A percentile compares a stretch with the other conserved stretches of the same genome.
These are phyloP conservation scores for Trichoderma endophyticum DNA, from an alignment of 2,329 filamentous ascomycete genomes.

Conservation along the genomic window DNA sequence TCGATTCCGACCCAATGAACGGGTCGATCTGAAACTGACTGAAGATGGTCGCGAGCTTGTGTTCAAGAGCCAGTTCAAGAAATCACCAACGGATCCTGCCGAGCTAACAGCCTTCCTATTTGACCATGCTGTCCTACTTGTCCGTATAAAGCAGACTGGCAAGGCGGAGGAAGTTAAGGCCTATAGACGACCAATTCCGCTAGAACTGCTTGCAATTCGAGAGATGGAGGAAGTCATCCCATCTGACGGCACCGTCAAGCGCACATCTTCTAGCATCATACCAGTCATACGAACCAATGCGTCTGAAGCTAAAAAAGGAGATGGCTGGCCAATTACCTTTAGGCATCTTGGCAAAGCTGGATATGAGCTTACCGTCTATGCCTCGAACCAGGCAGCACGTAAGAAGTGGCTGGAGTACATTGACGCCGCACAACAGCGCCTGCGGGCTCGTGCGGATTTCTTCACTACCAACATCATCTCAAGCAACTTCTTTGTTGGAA, in stretches of 20 bases:
- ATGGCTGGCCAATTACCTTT: conserved; percentile 94
- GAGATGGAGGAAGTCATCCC: conserved; percentile 98
- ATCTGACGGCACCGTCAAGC: conserved; percentile 72
- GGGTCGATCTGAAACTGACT: conserved; percentile 88
- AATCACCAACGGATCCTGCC: conserved; percentile 78
- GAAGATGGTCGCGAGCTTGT: conserved; percentile 91
- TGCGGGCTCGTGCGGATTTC: conserved; percentile 85
- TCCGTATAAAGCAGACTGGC: conserved; percentile 85
- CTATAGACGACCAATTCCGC: conserved; percentile 86
- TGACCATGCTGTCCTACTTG: conserved; percentile 90
- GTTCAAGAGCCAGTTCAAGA: conserved; percentile 93
- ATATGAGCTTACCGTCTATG: conserved; percentile 88
- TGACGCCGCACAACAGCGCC: conserved; percentile 80
- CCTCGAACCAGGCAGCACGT: conserved; percentile 77
- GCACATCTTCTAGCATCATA: conserved; percentile 83
- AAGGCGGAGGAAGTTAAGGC: conserved; percentile 94
- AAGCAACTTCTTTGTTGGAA: conserved; percentile 56
- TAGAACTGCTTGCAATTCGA: conserved; percentile 87
- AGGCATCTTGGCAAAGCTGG: conserved; percentile 92
- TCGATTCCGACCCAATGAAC: conserved; percentile 84
- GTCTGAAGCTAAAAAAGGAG: conserved; percentile 57
- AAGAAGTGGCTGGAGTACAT: conserved; percentile 98
- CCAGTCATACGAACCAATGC: conserved; percentile 48
- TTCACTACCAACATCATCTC: conserved; percentile 70
- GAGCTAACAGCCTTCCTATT: conserved; percentile 96